Conservation (phyloP, 169 alveolate species). For the Eimeria sp. region DNA sequence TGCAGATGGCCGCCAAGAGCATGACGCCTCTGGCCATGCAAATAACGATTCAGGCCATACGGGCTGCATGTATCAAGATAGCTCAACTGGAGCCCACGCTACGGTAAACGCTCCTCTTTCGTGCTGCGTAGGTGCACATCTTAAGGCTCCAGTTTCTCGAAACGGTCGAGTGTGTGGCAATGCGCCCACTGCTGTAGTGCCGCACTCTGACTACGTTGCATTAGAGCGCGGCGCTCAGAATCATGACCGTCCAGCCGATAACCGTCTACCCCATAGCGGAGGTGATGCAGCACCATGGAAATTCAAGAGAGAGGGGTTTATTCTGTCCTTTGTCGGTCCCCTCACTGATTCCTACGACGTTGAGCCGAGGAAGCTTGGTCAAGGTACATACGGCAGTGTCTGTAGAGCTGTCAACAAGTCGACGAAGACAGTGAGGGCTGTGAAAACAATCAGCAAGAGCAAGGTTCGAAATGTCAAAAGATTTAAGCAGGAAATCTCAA, state of each 20-base stretch:
- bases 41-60: not conserved
- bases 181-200: slow-evolving; percentile 14
- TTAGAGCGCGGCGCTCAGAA: not conserved
- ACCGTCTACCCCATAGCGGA: slow-evolving; percentile 4
- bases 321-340: slow-evolving; percentile 79
- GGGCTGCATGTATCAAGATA: not conserved
- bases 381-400: slow-evolving; percentile 87
- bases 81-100: slow-evolving; percentile 11
- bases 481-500: slow-evolving; percentile 92
- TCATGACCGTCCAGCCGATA: not conserved
- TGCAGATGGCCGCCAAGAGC: slow-evolving; percentile 5
- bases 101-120: slow-evolving; percentile 46
- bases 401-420: slow-evolving; percentile 84
- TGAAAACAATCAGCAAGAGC: slow-evolving; percentile 90
- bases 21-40: not conserved
- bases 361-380: slow-evolving; percentile 84
- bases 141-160: slow-evolving; percentile 32
- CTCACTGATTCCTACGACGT: slow-evolving; percentile 82
- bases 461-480: slow-evolving; percentile 89
- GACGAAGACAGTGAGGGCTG: slow-evolving; percentile 88
- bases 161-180: slow-evolving; percentile 55
- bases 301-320: slow-evolving; percentile 82
- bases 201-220: slow-evolving; percentile 31
- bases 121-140: slow-evolving; percentile 64
- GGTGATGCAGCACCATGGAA: slow-evolving; percentile 39